A percentile compares a stretch with the other conserved stretches of the same genome.
These are phyloP conservation scores for Pochonia chlamydosporia DNA, from an alignment of 2,329 filamentous ascomycete species.

Conservation along the genomic window DNA sequence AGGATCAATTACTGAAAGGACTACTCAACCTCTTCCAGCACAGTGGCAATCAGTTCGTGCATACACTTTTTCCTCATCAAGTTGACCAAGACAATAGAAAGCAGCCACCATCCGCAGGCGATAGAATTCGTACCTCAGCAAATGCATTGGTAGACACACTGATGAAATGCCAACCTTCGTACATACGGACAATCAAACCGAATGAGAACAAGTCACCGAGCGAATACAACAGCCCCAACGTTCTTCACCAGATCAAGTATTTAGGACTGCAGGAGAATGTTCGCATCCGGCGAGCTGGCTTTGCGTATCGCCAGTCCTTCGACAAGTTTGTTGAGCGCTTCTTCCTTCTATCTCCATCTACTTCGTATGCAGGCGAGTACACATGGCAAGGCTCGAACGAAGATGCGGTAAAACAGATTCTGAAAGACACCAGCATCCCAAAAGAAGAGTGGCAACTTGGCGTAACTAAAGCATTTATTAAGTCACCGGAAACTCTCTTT, in stretches of 20 bases:
- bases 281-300: slow-evolving; percentile 89
- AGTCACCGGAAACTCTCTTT: slow-evolving; percentile 94
- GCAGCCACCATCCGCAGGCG: slow-evolving; percentile 87
- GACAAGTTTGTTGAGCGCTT: slow-evolving; percentile 98
- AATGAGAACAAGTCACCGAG: slow-evolving; percentile 97
- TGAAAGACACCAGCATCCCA: slow-evolving; percentile 95
- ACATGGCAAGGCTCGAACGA: slow-evolving; percentile 89
- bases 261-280: slow-evolving; percentile 99
- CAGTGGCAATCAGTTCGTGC: slow-evolving; percentile 81
- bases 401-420: slow-evolving; percentile 82
- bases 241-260: slow-evolving; percentile 98
- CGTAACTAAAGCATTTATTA: slow-evolving; percentile 95
- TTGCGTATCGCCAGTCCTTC: slow-evolving; percentile 93
- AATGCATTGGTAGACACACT: slow-evolving; percentile 92
- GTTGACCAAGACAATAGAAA: slow-evolving; percentile 95
- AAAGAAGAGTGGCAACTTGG: slow-evolving; percentile 96
- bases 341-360: slow-evolving; percentile 89
- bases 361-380: slow-evolving; percentile 94
- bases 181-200: slow-evolving; percentile 98
- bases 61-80: slow-evolving; percentile 83
- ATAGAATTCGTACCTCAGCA: slow-evolving; percentile 91
- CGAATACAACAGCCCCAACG: slow-evolving; percentile 88
- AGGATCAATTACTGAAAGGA: slow-evolving; percentile 93
- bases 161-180: slow-evolving; percentile 96
- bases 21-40: slow-evolving; percentile 79